phyloP scores from a whole-genome alignment of 352 stramenopile species.

The Achlya hypogyna region DNA sequence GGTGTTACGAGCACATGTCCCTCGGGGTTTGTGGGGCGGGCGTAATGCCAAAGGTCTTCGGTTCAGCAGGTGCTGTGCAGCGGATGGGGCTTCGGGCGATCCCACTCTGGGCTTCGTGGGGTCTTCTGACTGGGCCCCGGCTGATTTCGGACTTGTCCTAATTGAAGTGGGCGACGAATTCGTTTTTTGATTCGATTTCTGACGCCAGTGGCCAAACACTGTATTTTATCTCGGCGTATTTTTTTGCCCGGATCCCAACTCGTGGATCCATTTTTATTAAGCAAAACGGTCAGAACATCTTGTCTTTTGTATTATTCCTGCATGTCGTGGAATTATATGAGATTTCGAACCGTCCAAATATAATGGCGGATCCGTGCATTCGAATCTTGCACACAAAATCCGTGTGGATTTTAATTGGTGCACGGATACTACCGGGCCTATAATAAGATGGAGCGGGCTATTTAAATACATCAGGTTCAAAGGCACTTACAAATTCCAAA shows the following conservation, averaged over 20 bases:
- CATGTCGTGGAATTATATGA: neutral
- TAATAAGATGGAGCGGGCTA: too few species aligned
- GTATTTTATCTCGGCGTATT: neutral
- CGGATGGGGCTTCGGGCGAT: too few species aligned
- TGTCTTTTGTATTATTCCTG: neutral
- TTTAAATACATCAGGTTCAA: too few species aligned
- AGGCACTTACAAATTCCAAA: too few species aligned
- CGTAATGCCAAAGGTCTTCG: neutral
- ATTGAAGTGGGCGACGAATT: neutral
- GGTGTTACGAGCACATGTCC: neutral
- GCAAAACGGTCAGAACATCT: neutral
- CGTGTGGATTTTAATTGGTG: neutral
- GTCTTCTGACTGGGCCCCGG: neutral
- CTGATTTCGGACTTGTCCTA: neutral
- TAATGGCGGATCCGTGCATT: neutral
- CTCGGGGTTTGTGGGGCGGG: neutral
- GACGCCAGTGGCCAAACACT: neutral
- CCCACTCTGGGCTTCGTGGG: neutral
- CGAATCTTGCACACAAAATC: too few species aligned
- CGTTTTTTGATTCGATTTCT: neutral
- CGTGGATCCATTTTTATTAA: neutral
- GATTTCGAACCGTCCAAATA: neutral
- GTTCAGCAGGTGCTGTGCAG: neutral
- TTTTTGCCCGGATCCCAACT: neutral
- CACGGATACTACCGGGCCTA: neutral